Base-by-base conservation (phyloP, 192 early-diverging fungal genomes). In the Podila clonocystis region DNA sequence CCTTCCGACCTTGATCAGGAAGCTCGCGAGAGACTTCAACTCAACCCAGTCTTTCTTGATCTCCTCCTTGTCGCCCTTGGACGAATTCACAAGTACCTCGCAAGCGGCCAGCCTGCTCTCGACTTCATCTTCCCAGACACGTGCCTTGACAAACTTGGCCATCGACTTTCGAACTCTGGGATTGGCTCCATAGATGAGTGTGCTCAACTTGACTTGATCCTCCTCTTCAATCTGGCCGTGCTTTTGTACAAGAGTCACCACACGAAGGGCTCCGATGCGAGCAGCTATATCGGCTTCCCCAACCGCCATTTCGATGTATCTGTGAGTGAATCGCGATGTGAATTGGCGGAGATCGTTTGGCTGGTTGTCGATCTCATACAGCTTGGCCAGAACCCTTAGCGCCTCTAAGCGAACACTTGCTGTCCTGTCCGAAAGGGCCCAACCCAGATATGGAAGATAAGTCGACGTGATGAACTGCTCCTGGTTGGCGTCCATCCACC, bases 361-460 rank as follows among this genome's bases (percentile, higher is more conserved):
- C 30, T 92, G 78, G 19, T 86, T 75, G 9, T 91, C 89, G 13
- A 85, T 85, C 28, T 83, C 82, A 64, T 91, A 93, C 1, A 94
- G 76, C 8, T 85, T 85, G 3, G 73, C 73, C 3, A 96, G 72
- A 4, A 91, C 84, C n/a, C 88, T 87, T 52, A 98, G 65, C 0
- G 93, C 80, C 34, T 94, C 93, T 38, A 91, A 74, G 30, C 97
- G 88, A 24, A 93, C 93, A 28, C 82, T 68, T 5, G 94, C 88
- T 22, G 65, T 89, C 71, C 89, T 93, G 77, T 99, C 97, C 38
- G 91, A 93, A 41, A 98, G 83, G 63, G 92, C 85, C 95, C 94
- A 96, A 26, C 96, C 97, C 2, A 96, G 50, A 66, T 97, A 97
- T 34, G 94, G 86, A 24, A 97, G 70, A 76, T 97, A 94, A 38